Base-by-base conservation (phyloP, 78 protist genomes). In the Pigoraptor vietnamica region DNA sequence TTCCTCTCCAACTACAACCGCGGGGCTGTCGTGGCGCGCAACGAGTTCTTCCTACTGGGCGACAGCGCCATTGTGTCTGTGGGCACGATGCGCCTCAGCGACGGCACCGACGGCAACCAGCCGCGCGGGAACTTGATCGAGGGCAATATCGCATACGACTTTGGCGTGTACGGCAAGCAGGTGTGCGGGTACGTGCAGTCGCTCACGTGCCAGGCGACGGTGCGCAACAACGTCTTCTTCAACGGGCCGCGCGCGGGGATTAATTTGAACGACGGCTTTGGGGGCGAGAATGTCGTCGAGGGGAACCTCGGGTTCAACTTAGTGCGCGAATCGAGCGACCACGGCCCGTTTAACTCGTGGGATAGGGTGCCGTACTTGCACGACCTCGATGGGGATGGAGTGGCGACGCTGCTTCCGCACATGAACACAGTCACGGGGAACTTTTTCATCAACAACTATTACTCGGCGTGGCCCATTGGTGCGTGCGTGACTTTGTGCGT, bases 111-210 rank as follows among this genome's bases (percentile, higher is more conserved):
- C 40, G 89, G 36, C 21, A 19, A 32, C 84, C 29, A 40, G n/a
- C 93, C 93, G 39, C 84, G 32, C 87, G 29, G 34, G 79, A 25
- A 1, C 90, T 19, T 37, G 40, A 88, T 92, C 37, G 37, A 24
- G 84, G 6, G 37, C 39, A 92, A 92, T n/a, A 1, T 40, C 40
- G 86, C 86, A 37, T 67, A 89, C 55, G 90, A 48, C 1, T 1
- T 92, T 38, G 94, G 94, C 10, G 39, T 92, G 29, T 92, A 90
- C 87, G 87, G 86, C 81, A 92, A 92, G 92, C 94, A 92, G 90
- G 2, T 86, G 2, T 55, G 90, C 48, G 37, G 90, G 79, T 55
- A 33, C 88, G n/a, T 36, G 55, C 90, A 92, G 91, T 40, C 81
- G 32, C 56, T 88, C 0, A 10, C 94, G 34, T 81, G 84, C 32